Conservation (phyloP, 306 rosid genomes). For the Lathyrus oleraceus region DNA sequence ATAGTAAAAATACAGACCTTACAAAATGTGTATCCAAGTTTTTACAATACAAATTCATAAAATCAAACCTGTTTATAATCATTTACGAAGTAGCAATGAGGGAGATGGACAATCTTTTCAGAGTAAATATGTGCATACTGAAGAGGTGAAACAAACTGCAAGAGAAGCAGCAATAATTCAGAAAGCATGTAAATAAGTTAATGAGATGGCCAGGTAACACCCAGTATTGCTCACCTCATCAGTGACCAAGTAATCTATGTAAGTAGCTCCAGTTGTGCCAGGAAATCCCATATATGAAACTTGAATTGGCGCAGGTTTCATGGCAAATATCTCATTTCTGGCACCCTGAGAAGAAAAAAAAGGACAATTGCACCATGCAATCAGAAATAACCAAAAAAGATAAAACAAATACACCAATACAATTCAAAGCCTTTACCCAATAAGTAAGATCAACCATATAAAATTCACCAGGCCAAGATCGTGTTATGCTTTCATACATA, state of each 20-base stretch:
- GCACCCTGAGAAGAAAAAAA: slow-evolving; percentile 70
- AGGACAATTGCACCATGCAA: slow-evolving; percentile 9
- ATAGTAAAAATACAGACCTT: background rate
- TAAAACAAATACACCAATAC: background rate
- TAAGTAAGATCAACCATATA: background rate
- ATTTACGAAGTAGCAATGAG: slow-evolving; percentile 96
- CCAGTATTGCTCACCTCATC: slow-evolving; percentile 69
- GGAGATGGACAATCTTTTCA: slow-evolving; percentile 95
- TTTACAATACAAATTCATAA: slow-evolving; percentile 6
- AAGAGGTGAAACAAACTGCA: slow-evolving; percentile 90
- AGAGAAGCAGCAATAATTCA: slow-evolving; percentile 12
- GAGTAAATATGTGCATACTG: slow-evolving; percentile 81
- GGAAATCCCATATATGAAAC: slow-evolving; percentile 99
- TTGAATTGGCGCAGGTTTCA: slow-evolving; percentile 97
- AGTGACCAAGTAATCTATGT: slow-evolving; percentile 83
- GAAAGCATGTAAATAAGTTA: background rate
- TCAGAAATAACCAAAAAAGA: slow-evolving; percentile 21
- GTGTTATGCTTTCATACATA: slow-evolving; percentile 13
- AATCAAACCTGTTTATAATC: slow-evolving; percentile 91
- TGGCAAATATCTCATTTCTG: slow-evolving; percentile 89
- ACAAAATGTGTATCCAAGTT: background rate
- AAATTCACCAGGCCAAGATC: background rate
- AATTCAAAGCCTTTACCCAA: background rate
- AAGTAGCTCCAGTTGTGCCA: slow-evolving; percentile 93
- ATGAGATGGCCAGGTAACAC: slow-evolving; percentile 1